These are phyloP conservation scores for Nowakowskiella sp. DNA, from an alignment of 192 early-diverging fungal genomes.

Conservation along the genomic window DNA sequence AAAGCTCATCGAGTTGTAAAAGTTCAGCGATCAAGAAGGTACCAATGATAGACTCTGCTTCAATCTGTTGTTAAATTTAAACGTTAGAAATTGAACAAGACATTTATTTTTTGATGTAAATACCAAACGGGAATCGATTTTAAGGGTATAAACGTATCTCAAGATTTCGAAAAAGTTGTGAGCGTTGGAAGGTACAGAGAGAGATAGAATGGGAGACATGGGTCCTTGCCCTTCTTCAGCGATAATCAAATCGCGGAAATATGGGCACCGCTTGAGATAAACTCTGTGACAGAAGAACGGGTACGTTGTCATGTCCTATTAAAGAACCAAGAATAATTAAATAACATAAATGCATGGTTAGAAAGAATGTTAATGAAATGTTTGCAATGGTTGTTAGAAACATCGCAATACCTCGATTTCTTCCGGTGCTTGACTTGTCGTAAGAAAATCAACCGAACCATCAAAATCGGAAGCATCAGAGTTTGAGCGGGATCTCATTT, in stretches of 20 bases:
- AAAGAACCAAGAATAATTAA: no score
- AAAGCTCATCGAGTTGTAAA: not conserved
- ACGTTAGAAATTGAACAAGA: no score
- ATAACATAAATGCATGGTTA: no score
- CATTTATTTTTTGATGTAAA: no score
- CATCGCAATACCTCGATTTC: no score
- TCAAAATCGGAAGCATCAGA: no score
- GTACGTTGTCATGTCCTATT: not conserved
- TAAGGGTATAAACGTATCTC: not conserved
- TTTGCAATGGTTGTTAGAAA: no score
- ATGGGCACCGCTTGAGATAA: not conserved
- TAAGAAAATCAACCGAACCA: no score
- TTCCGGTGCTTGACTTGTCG: no score
- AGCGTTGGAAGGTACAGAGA: not conserved
- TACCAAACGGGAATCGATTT: not conserved
- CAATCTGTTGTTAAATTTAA: not conserved
- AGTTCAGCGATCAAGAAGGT: not conserved
- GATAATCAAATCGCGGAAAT: not conserved
- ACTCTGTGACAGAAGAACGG: not conserved
- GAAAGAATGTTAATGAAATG: no score
- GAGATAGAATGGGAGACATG: not conserved
- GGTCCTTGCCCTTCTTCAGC: not conserved
- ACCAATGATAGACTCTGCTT: not conserved
- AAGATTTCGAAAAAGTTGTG: not conserved
- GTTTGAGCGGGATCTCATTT: no score